Percentiles rank a stretch among this genome's conserved stretches.
phyloP scores from a whole-genome alignment of 2,329 filamentous ascomycete genomes.

The Apiospora marii region DNA sequence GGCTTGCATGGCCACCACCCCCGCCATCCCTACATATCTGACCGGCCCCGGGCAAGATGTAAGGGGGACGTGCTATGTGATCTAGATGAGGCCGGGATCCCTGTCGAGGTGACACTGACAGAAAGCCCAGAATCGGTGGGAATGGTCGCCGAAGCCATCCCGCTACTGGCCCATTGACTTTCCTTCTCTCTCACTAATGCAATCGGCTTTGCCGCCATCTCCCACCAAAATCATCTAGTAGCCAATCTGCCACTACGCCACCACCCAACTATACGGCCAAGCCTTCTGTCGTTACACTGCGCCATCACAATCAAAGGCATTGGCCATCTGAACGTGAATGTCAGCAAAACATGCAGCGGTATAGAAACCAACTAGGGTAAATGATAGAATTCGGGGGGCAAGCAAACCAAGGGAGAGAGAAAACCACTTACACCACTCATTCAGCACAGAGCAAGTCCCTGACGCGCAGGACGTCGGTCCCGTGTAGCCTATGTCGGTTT shows the following conservation, averaged over 20 bases:
- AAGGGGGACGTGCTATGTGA: not conserved
- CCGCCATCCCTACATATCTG: not conserved
- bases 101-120: not conserved
- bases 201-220: too few relatives aligned
- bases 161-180: too few relatives aligned
- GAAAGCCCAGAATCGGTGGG: not conserved
- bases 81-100: not conserved
- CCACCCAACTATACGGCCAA: too few relatives aligned
- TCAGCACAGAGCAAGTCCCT: constrained; percentile 14
- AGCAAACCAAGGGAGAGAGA: not conserved
- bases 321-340: too few relatives aligned
- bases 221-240: too few relatives aligned
- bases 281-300: too few relatives aligned
- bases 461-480: not conserved
- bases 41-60: not conserved
- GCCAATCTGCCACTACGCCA: too few relatives aligned
- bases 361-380: too few relatives aligned
- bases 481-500: not conserved
- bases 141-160: not conserved
- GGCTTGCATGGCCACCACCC: not conserved
- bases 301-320: too few relatives aligned
- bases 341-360: too few relatives aligned
- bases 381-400: too few relatives aligned
- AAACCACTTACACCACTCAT: not conserved
- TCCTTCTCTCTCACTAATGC: too few relatives aligned